phyloP scores from a whole-genome alignment of 2,329 filamentous ascomycete species.

The Cladosporium oxysporum region DNA sequence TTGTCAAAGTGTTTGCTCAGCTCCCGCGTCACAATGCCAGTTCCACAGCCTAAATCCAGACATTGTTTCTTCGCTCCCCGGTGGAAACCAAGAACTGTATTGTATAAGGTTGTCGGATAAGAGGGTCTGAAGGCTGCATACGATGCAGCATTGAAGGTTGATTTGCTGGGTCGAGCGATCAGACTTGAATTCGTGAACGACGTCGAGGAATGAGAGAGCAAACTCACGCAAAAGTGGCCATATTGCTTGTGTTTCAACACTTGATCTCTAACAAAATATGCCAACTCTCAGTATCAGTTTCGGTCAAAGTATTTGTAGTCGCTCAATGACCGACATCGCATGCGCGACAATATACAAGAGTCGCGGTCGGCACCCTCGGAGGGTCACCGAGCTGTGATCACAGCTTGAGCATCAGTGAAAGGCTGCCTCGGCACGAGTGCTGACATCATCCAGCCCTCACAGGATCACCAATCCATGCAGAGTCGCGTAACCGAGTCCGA shows the following conservation, averaged over 20 bases:
- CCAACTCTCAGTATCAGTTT: neutral
- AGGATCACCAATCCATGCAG: neutral
- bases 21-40: conserved; percentile 58
- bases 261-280: neutral
- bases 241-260: conserved; percentile 25
- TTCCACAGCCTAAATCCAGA: conserved; percentile 66
- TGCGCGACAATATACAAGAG: neutral
- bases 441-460: conserved; percentile 8
- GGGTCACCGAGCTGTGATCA: neutral
- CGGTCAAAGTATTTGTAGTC: neutral
- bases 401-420: neutral
- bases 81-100: conserved; percentile 58
- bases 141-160: conserved; percentile 57
- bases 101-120: conserved; percentile 59
- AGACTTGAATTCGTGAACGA: neutral
- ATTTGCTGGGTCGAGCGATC: conserved; percentile 45
- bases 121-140: conserved; percentile 63
- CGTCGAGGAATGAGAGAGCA: conserved; percentile 12
- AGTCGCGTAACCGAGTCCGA: neutral
- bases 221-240: conserved; percentile 54
- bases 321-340: conserved; percentile 1
- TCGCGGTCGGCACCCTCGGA: neutral
- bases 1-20: conserved; percentile 56
- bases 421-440: conserved; percentile 9
- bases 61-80: conserved; percentile 41